phyloP scores from a whole-genome alignment of 352 stramenopile species.

The Pythium plurisporium region DNA sequence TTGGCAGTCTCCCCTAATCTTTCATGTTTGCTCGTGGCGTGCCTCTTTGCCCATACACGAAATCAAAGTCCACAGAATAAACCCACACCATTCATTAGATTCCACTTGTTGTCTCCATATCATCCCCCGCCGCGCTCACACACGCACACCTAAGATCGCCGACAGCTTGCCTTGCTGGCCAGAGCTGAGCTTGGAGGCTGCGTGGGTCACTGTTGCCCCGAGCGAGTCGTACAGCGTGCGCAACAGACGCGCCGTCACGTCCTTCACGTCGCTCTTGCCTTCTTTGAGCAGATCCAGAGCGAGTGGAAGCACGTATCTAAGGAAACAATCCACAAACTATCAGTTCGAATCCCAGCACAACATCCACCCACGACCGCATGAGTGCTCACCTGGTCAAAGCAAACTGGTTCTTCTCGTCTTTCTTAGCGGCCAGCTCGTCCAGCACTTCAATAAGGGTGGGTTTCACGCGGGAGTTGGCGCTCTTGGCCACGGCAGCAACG shows the following conservation, averaged over 20 bases:
- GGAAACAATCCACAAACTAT: neutral
- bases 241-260: slow-evolving; percentile 49
- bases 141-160: slow-evolving; percentile 37
- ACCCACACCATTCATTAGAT: neutral
- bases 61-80: neutral
- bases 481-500: slow-evolving; percentile 38
- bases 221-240: slow-evolving; percentile 27
- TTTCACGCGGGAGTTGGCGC: slow-evolving; percentile 55
- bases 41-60: neutral
- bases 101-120: too few relatives aligned
- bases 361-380: neutral
- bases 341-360: neutral
- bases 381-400: slow-evolving; percentile 43
- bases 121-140: too few relatives aligned
- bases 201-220: slow-evolving; percentile 18
- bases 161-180: slow-evolving; percentile 53
- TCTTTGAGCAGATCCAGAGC: slow-evolving; percentile 70
- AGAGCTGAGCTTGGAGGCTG: slow-evolving; percentile 40
- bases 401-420: slow-evolving; percentile 52
- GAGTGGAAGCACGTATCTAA: slow-evolving; percentile 65
- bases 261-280: slow-evolving; percentile 65
- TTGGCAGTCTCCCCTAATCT: neutral
- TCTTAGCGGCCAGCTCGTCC: slow-evolving; percentile 26
- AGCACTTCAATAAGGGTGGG: slow-evolving; percentile 55
- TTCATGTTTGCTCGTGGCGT: neutral